phyloP scores from a whole-genome alignment of 805 yeast species.

The Teunomyces aglyptinius region DNA sequence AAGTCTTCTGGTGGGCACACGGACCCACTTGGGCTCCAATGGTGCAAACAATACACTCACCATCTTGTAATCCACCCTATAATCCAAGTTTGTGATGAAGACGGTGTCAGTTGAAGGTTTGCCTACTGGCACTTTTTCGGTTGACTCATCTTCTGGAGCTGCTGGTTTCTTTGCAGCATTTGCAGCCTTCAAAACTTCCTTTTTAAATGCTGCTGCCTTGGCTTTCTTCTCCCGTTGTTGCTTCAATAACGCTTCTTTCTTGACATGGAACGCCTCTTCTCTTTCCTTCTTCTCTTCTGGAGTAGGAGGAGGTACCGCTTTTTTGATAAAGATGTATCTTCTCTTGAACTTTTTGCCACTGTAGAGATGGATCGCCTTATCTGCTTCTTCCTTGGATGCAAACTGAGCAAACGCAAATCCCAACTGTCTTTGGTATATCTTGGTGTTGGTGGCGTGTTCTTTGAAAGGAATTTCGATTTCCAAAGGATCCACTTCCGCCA shows the following conservation, averaged over 20 bases:
- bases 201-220: slow-evolving; percentile 16
- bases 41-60: slow-evolving; percentile 46
- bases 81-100: slow-evolving; percentile 60
- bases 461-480: slow-evolving; percentile 53
- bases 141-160: slow-evolving; percentile 2
- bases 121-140: slow-evolving; percentile 42
- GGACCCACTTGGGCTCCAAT: slow-evolving; percentile 55
- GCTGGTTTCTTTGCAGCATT: slow-evolving; percentile 5
- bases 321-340: slow-evolving; percentile 49
- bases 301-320: slow-evolving; percentile 53
- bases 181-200: slow-evolving; percentile 12
- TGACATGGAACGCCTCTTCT: slow-evolving; percentile 32
- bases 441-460: slow-evolving; percentile 32
- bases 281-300: slow-evolving; percentile 42
- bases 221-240: slow-evolving; percentile 16
- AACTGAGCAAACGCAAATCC: slow-evolving; percentile 65
- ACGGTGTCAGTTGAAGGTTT: slow-evolving; percentile 56
- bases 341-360: slow-evolving; percentile 45
- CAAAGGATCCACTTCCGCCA: slow-evolving; percentile 45
- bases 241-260: slow-evolving; percentile 15
- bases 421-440: slow-evolving; percentile 42
- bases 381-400: slow-evolving; percentile 42
- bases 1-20: slow-evolving; percentile 53
- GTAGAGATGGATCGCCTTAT: slow-evolving; percentile 40
- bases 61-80: slow-evolving; percentile 45